Base-by-base conservation (phyloP, 179 eudicot genomes). In the Silene coronaria region DNA sequence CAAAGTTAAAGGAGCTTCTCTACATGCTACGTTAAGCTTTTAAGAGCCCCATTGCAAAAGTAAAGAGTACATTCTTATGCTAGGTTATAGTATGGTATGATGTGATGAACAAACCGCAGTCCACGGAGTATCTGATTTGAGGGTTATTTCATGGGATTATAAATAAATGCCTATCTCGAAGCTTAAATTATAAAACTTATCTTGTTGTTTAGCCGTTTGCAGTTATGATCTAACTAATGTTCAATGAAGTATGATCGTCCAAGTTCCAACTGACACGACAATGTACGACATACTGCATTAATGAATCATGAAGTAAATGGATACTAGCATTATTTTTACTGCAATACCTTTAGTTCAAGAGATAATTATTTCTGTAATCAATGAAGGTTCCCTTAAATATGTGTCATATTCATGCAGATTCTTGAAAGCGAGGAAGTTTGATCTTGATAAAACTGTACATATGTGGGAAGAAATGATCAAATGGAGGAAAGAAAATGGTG, bases 391-490 rank as follows among this genome's bases (percentile, higher is more conserved):
- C 19, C 57, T 72, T 48, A 68, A 28, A 61, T 59, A 51, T 59
- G 71, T 66, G 75, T 75, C 71, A 60, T 76, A 21, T 63, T 76
- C 46, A 23, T 76, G 83, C 91, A 94, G 98, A 85, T 94, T 94
- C 82, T 81, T 94, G 85, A 94, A 90, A 84, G 98, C 98, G 78
- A 90, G 98, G 87, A 94, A 83, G 85, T 92, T 89, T 82, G 98
- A 94, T 72, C 86, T 88, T 80, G 95, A 90, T 69, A 89, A 86
- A 86, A 79, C 97, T 13, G 61, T 89, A 55, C 88, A 88, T 69
- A 94, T 94, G 98, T 94, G 98, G 98, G 85, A 84, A 77, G 98
- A 94, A 78, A 94, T 94, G 98, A 89, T 94, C 80, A 92, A 87
- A 79, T 94, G 98, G 98, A 90, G 98, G 88, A 87, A 85, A 86